Base-by-base conservation (phyloP, 139 green algal genomes). In the Chlamydomonas eustigma region DNA sequence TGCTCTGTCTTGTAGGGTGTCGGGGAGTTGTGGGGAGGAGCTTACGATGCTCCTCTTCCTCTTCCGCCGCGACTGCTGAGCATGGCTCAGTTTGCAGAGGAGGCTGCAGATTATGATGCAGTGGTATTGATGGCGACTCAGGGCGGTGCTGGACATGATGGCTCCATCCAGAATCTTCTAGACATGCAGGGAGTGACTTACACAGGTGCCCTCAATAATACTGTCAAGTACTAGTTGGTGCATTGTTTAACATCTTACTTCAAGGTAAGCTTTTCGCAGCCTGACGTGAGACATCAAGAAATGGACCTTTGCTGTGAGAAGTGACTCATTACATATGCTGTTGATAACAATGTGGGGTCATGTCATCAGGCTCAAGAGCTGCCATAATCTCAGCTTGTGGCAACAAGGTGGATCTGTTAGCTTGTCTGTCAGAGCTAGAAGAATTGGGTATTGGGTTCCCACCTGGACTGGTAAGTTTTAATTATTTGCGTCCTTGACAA, bases 61-160 rank as follows among this genome's bases (percentile, higher is more conserved):
- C 4, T 64, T 36, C 37, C 36, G 37, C 69, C 69, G 5, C 36
- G 69, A 6, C 69, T 64, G 37, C 69, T 76, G 38, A 39, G 24
- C 6, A 22, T 76, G 37, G 38, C 22, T 4, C 69, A 76, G 69
- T 76, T 76, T 64, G 39, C 69, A 33, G 37, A 32, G 37, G 69
- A 76, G 69, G 69, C 69, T 12, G 69, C 24, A 39, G 37, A 76
- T 12, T 3, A 8, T 12, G 69, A 39, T 28, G 69, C 69, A 18
- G 12, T 64, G 6, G 69, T 76, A 39, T 76, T 76, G 24, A 63
- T 76, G 33, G 69, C 69, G 8, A 76, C 39, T 4, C 8, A 36
- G 24, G 36, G 69, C 6, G 37, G 36, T 24, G n/a, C 18, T 5
- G 28, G 6, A 32, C 18, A 39, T 6, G 30, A 30, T 12, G 63